Evolutionary conservation across 495 filamentous ascomycete genomes (phyloP).

Genomic region (Hypomontagnella monticulosa): DNA sequence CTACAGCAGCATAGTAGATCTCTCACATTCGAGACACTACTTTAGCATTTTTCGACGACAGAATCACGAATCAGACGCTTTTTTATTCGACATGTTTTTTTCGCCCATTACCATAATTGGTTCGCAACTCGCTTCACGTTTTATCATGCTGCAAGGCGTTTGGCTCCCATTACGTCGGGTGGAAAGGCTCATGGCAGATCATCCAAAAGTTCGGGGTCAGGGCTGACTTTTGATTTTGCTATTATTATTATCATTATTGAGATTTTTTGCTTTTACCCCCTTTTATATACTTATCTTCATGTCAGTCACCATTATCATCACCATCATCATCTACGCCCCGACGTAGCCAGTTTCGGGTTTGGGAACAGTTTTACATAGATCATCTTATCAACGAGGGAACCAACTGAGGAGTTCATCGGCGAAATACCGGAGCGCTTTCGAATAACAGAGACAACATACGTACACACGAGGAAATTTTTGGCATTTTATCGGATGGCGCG

Average conservation of each 20-base stretch:
- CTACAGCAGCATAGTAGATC: slow-evolving; percentile 22
- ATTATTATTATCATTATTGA: too few species aligned
- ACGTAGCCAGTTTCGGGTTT: too few species aligned
- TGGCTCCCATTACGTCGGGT: slow-evolving; percentile 21
- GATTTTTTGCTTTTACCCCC: background rate
- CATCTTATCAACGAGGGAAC: too few species aligned
- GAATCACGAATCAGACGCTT: background rate
- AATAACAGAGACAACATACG: too few species aligned
- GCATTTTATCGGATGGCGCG: too few species aligned
- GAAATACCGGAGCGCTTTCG: too few species aligned
- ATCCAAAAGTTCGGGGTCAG: slow-evolving; percentile 27
- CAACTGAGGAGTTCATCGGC: too few species aligned
- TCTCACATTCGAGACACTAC: background rate
- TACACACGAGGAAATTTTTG: too few species aligned
- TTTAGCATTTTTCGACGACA: background rate
- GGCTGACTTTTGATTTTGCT: background rate
- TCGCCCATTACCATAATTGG: slow-evolving; percentile 13
- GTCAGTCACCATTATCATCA: background rate
- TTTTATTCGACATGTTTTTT: background rate
- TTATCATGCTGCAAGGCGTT: slow-evolving; percentile 38
- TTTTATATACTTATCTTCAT: background rate
- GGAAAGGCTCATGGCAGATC: slow-evolving; percentile 21
- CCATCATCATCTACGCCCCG: too few species aligned
- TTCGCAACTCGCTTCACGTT: slow-evolving; percentile 31
- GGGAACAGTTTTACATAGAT: too few species aligned